Evolutionary conservation across 768 basidiomycete species (phyloP).

Genomic region (Leucocoprinus leucothites): DNA sequence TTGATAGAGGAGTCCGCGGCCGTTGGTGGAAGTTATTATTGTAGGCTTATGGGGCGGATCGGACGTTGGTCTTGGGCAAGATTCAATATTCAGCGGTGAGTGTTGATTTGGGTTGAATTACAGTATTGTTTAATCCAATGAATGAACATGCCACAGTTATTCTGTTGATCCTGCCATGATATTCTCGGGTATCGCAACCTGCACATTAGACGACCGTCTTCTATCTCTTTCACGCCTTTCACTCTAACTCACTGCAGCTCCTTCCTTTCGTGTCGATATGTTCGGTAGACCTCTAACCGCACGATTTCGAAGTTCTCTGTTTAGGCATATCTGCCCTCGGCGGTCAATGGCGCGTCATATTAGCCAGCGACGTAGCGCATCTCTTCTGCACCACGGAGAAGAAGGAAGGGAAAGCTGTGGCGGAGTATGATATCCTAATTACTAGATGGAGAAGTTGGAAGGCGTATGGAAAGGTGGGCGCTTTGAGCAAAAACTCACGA

Average conservation of each 20-base stretch:
- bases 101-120: conserved; percentile 8
- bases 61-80: conserved; percentile 55
- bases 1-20: conserved; percentile 1
- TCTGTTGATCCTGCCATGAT: conserved; percentile 76
- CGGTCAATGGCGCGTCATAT: conserved; percentile 73
- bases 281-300: conserved; percentile 43
- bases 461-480: conserved; percentile 64
- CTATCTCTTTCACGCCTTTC: not conserved
- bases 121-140: conserved; percentile 1
- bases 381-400: conserved; percentile 64
- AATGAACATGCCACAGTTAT: conserved; percentile 51
- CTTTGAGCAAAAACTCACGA: not conserved
- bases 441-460: conserved; percentile 65
- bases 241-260: too few species aligned
- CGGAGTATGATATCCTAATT: conserved; percentile 67
- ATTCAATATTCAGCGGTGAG: conserved; percentile 56
- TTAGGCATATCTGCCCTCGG: conserved; percentile 74
- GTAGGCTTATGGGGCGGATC: conserved; percentile 67
- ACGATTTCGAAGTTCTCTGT: conserved; percentile 71
- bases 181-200: conserved; percentile 81
- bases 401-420: conserved; percentile 38
- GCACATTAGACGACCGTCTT: conserved; percentile 56
- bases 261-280: not conserved
- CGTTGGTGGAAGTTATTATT: not conserved
- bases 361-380: conserved; percentile 87